Percentiles rank a stretch among this genome's conserved stretches.
phyloP scores from a whole-genome alignment of 2,329 filamentous ascomycete species.

The Beauveria pseudobassiana region DNA sequence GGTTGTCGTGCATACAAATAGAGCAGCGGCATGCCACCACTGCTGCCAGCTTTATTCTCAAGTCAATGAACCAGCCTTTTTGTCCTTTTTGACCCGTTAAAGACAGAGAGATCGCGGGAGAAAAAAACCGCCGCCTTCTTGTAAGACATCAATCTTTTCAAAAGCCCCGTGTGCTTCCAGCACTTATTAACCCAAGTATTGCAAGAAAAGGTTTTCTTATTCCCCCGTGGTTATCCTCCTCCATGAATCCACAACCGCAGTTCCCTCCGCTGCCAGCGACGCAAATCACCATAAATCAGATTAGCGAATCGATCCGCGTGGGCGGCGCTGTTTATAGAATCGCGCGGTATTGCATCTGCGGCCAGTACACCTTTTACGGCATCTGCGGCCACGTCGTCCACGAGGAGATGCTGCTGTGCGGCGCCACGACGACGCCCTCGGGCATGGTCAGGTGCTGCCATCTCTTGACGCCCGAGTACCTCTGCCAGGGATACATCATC shows the following conservation, averaged over 20 bases:
- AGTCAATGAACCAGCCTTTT: background rate
- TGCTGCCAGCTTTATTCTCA: background rate
- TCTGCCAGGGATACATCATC: background rate
- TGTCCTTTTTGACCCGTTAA: no score
- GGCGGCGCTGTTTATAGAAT: background rate
- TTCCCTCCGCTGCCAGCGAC: background rate
- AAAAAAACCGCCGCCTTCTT: background rate
- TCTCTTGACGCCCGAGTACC: background rate
- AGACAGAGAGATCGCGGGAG: no score
- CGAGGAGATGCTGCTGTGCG: background rate
- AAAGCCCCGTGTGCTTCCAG: background rate
- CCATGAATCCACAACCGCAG: background rate
- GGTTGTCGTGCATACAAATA: background rate
- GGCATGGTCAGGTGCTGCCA: background rate
- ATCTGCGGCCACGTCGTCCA: background rate
- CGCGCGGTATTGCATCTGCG: background rate
- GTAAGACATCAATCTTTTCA: background rate
- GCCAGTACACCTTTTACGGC: background rate
- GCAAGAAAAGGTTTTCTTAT: background rate
- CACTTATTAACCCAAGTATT: background rate
- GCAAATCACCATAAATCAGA: background rate
- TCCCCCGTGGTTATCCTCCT: no score
- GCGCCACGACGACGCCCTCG: background rate
- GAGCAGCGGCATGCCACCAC: background rate
- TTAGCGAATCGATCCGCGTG: background rate